These are phyloP conservation scores for Skeletonema menzelii DNA, from an alignment of 108 stramenopile genomes.

Conservation along the genomic window DNA sequence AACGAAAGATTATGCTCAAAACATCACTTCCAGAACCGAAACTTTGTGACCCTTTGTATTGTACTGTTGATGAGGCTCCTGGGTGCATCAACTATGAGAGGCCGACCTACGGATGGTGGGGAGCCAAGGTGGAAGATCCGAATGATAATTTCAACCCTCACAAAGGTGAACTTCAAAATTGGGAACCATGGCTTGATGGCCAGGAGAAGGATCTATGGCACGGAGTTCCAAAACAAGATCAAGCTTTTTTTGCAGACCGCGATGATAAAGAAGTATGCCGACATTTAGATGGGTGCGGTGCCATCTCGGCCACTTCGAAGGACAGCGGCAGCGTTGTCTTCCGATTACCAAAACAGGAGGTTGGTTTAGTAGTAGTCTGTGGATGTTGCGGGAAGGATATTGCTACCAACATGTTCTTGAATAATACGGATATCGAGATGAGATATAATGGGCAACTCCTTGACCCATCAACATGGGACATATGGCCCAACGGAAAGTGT, in stretches of 20 bases:
- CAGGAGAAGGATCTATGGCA: slow-evolving; percentile 34
- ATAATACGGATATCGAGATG: slow-evolving; percentile 30
- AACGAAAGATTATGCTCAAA: slow-evolving; percentile 9
- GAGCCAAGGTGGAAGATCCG: slow-evolving; percentile 34
- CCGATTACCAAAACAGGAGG: slow-evolving; percentile 48
- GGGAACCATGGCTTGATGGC: slow-evolving; percentile 32
- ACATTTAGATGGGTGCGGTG: slow-evolving; percentile 46
- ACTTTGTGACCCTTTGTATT: slow-evolving; percentile 2
- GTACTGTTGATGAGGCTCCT: slow-evolving; percentile 43
- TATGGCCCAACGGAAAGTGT: slow-evolving; percentile 35
- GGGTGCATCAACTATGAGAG: slow-evolving; percentile 49
- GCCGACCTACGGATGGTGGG: slow-evolving; percentile 41
- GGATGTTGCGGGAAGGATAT: slow-evolving; percentile 28
- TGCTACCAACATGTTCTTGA: slow-evolving; percentile 29
- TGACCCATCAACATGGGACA: slow-evolving; percentile 21
- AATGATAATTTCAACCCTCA: slow-evolving; percentile 45
- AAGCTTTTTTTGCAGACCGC: slow-evolving; percentile 34
- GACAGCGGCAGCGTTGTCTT: slow-evolving; percentile 46
- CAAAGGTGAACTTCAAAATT: slow-evolving; percentile 35
- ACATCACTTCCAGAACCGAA: not conserved
- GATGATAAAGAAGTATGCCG: slow-evolving; percentile 45
- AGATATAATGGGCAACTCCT: slow-evolving; percentile 26
- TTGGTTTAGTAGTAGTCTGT: slow-evolving; percentile 45
- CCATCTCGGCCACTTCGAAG: slow-evolving; percentile 29
- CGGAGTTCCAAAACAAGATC: slow-evolving; percentile 37